phyloP scores from a whole-genome alignment of 257 asterid genomes.

The Fraxinus anomala region DNA sequence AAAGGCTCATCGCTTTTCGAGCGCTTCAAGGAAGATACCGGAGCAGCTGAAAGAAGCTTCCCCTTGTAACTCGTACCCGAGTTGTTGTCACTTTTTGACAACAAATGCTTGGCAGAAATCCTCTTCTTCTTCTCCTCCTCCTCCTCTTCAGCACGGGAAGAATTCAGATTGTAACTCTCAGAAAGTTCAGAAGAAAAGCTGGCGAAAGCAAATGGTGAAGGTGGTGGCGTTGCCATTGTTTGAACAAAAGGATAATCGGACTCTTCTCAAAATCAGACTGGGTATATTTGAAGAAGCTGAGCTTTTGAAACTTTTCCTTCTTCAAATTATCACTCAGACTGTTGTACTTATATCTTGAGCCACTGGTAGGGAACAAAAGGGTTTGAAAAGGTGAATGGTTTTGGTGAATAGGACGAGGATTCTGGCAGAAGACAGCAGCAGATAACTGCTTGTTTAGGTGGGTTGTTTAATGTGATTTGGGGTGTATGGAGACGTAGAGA shows the following conservation, averaged over 20 bases:
- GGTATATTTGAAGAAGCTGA: not conserved
- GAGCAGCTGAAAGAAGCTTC: not conserved
- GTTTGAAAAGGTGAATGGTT: not conserved
- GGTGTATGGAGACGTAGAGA: not conserved
- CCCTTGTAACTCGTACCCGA: not conserved
- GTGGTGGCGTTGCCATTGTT: not conserved
- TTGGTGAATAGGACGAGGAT: not conserved
- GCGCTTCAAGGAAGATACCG: not conserved
- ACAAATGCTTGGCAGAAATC: not conserved
- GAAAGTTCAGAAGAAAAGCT: not conserved
- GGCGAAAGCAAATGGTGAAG: not conserved
- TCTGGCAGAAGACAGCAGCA: not conserved
- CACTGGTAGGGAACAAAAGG: not conserved
- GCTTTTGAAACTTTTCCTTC: not conserved
- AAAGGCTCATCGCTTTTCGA: constrained; percentile 24
- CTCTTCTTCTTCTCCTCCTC: not conserved
- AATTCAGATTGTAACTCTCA: not conserved
- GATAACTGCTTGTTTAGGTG: not conserved
- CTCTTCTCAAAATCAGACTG: not conserved
- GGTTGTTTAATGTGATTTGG: not conserved
- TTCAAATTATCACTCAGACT: not conserved
- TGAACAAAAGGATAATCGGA: not conserved
- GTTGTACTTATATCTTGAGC: not conserved
- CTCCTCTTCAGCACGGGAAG: not conserved
- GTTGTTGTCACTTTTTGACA: not conserved